Evolutionary conservation across 1,139 yeast species (phyloP).

Genomic region (Nakaseomyces nivariensis): DNA sequence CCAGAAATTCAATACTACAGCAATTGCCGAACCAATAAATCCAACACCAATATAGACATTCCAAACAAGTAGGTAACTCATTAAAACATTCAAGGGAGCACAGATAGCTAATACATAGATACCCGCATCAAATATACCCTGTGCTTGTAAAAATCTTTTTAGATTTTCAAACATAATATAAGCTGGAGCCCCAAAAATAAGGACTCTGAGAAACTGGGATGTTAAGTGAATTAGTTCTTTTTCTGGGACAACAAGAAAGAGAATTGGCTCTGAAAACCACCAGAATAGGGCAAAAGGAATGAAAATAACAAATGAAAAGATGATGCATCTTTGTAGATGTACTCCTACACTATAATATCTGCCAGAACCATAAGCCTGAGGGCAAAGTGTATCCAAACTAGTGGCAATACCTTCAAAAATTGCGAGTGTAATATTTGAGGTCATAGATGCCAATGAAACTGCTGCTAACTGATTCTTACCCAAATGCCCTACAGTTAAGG

Average conservation of each 20-base stretch:
- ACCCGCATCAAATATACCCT: slow-evolving; percentile 86
- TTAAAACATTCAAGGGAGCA: slow-evolving; percentile 66
- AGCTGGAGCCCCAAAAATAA: slow-evolving; percentile 74
- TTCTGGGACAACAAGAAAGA: slow-evolving; percentile 41
- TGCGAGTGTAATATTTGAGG: slow-evolving; percentile 75
- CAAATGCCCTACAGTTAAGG: slow-evolving; percentile 62
- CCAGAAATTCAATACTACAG: slow-evolving; percentile 64
- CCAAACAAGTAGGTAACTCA: slow-evolving; percentile 79
- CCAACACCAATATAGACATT: slow-evolving; percentile 50
- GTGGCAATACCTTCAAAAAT: slow-evolving; percentile 84
- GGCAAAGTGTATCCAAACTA: slow-evolving; percentile 77
- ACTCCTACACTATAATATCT: slow-evolving; percentile 50
- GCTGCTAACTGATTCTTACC: slow-evolving; percentile 69
- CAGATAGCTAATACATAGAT: slow-evolving; percentile 66
- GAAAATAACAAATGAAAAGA: slow-evolving; percentile 45
- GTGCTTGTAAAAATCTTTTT: slow-evolving; percentile 80
- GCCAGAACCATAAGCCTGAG: slow-evolving; percentile 73
- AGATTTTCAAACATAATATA: slow-evolving; percentile 75
- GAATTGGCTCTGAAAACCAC: slow-evolving; percentile 53
- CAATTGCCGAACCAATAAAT: slow-evolving; percentile 63
- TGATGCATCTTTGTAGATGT: slow-evolving; percentile 55
- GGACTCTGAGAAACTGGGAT: slow-evolving; percentile 50
- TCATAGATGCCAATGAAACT: slow-evolving; percentile 81
- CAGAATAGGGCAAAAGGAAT: slow-evolving; percentile 55
- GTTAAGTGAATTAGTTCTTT: slow-evolving; percentile 56